phyloP scores from a whole-genome alignment of 768 basidiomycete species.

The Steccherinum ochraceum region DNA sequence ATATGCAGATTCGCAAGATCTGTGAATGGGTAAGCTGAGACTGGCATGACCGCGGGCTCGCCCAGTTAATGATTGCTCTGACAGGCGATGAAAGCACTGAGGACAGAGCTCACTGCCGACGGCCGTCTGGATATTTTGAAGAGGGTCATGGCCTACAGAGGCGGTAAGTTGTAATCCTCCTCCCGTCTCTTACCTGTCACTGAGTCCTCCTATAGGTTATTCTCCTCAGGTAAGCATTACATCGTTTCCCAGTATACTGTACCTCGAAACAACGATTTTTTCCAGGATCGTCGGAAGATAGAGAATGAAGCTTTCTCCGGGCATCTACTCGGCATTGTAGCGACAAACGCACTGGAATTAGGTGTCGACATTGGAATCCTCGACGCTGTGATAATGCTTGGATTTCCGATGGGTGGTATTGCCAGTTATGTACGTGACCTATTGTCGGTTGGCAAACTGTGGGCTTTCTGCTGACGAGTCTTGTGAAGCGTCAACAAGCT shows the following conservation, averaged over 20 bases:
- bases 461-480: not conserved
- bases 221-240: constrained; percentile 49
- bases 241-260: not conserved
- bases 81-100: constrained; percentile 75
- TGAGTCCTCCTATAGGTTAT: too few relatives aligned
- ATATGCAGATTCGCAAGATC: constrained; percentile 69
- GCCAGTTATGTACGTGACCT: constrained; percentile 65
- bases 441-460: not conserved
- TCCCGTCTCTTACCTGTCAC: too few relatives aligned
- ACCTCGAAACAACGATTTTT: not conserved
- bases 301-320: constrained; percentile 86
- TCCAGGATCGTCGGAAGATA: constrained; percentile 73
- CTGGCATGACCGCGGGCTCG: not conserved
- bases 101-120: constrained; percentile 63
- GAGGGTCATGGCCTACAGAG: constrained; percentile 76
- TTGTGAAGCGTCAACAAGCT: constrained; percentile 72
- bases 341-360: constrained; percentile 87
- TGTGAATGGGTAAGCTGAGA: constrained; percentile 64
- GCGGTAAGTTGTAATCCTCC: constrained; percentile 41
- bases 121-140: constrained; percentile 72
- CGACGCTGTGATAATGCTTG: constrained; percentile 86
- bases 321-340: constrained; percentile 75
- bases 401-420: constrained; percentile 66
- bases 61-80: not conserved
- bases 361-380: constrained; percentile 89